Percentiles rank a stretch among this genome's conserved stretches.
Evolutionary conservation across 2,329 filamentous ascomycete genomes (phyloP).

Genomic region (Beauveria australis): DNA sequence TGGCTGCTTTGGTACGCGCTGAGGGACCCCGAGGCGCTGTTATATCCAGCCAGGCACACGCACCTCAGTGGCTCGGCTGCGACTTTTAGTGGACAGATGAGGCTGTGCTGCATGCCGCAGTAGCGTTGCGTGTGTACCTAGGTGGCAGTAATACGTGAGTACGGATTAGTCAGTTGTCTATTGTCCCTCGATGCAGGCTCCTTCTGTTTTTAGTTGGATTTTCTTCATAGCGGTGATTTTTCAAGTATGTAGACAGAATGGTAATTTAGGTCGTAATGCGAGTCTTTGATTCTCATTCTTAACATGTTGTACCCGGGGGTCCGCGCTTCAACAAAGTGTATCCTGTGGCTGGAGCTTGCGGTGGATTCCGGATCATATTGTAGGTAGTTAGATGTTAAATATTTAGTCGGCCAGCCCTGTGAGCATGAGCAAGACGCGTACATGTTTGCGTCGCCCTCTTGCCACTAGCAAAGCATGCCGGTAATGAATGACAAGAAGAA

Average conservation of each 20-base stretch:
- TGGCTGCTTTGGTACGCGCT: not conserved
- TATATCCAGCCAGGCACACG: not conserved
- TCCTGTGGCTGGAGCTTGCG: not conserved
- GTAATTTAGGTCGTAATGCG: too few relatives aligned
- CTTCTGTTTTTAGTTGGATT: too few relatives aligned
- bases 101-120: not conserved
- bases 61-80: not conserved
- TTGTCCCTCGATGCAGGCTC: too few relatives aligned
- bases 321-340: not conserved
- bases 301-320: not conserved
- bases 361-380: not conserved
- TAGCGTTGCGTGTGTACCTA: not conserved
- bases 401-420: not conserved
- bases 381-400: not conserved
- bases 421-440: not conserved
- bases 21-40: not conserved
- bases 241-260: too few relatives aligned
- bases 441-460: not conserved
- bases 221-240: too few relatives aligned
- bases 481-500: not conserved
- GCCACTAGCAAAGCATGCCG: not conserved
- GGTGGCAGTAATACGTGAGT: not conserved
- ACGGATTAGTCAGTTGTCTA: too few relatives aligned
- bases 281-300: too few relatives aligned
- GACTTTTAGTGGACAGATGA: not conserved